Evolutionary conservation across 148 eudicot genomes (phyloP).

Genomic region (Amaranthus hypochondriacus): DNA sequence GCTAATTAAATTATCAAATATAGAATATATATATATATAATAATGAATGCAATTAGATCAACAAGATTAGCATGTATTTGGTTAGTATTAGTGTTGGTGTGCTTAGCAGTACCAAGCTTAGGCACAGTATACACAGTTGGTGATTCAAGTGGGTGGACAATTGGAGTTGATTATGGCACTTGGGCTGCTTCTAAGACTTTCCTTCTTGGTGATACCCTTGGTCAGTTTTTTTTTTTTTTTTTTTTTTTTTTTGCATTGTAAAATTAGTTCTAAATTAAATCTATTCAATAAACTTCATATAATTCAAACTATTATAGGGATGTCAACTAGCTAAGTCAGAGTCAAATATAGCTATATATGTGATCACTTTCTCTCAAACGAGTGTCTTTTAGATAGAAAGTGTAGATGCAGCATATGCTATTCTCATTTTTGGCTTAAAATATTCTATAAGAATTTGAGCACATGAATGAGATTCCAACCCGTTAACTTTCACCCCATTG

Average conservation of each 20-base stretch:
- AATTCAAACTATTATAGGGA: too few relatives aligned
- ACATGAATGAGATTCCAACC: too few relatives aligned
- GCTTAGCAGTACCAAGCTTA: slow-evolving; percentile 30
- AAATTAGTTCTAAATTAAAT: background rate
- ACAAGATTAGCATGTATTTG: slow-evolving; percentile 5
- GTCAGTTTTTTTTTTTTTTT: slow-evolving; percentile 29
- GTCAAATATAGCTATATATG: too few relatives aligned
- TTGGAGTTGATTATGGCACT: slow-evolving; percentile 50
- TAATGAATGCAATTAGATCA: background rate
- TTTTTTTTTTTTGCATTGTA: background rate
- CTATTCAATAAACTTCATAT: background rate
- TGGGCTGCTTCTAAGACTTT: slow-evolving; percentile 67
- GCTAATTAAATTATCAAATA: background rate
- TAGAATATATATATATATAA: background rate
- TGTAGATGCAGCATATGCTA: too few relatives aligned
- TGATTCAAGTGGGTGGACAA: slow-evolving; percentile 64
- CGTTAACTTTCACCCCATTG: too few relatives aligned
- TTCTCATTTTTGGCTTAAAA: too few relatives aligned
- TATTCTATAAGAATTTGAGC: too few relatives aligned
- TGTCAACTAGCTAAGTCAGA: too few relatives aligned
- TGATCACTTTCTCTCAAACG: too few relatives aligned
- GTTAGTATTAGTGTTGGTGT: background rate
- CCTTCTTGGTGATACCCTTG: slow-evolving; percentile 65
- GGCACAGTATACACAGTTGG: slow-evolving; percentile 78
- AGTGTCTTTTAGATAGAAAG: too few relatives aligned